Evolutionary conservation across 2,329 filamentous ascomycete species (phyloP).

Genomic region (Pezicula neosporulosa): DNA sequence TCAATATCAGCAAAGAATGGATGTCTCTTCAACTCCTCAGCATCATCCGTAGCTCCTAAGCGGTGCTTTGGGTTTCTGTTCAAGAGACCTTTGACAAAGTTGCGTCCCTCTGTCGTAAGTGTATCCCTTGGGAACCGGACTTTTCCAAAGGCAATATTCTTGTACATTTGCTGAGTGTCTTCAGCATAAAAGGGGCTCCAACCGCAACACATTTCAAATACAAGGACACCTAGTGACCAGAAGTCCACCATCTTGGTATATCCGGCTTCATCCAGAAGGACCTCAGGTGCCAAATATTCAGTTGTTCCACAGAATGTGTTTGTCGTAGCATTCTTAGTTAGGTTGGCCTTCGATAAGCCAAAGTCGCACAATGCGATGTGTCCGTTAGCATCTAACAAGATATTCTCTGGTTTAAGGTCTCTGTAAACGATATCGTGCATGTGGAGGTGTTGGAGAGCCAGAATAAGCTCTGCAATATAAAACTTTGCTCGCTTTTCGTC

Average conservation of each 20-base stretch:
- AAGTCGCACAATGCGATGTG: constrained; percentile 98
- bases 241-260: constrained; percentile 99
- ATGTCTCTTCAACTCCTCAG: constrained; percentile 89
- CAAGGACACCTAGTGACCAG: constrained; percentile 94
- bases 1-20: constrained; percentile 93
- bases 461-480: constrained; percentile 95
- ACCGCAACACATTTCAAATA: constrained; percentile 99
- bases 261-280: constrained; percentile 90
- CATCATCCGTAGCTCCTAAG: constrained; percentile 85
- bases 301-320: constrained; percentile 99
- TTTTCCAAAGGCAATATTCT: constrained; percentile 99
- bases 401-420: constrained; percentile 96
- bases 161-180: constrained; percentile 99
- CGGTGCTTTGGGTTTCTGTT: constrained; percentile 97
- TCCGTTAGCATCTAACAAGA: constrained; percentile 91
- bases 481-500: constrained; percentile 95
- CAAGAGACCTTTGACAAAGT: constrained; percentile 95
- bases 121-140: constrained; percentile 95
- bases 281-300: constrained; percentile 94
- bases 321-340: constrained; percentile 95
- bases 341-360: constrained; percentile 92
- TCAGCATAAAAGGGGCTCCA: constrained; percentile 99
- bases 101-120: constrained; percentile 87
- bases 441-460: constrained; percentile 92
- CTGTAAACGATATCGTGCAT: constrained; percentile 97